A percentile compares a stretch with the other conserved stretches of the same genome.
phyloP scores from a whole-genome alignment of 129 eudicot genomes.

The Helianthus annuus region DNA sequence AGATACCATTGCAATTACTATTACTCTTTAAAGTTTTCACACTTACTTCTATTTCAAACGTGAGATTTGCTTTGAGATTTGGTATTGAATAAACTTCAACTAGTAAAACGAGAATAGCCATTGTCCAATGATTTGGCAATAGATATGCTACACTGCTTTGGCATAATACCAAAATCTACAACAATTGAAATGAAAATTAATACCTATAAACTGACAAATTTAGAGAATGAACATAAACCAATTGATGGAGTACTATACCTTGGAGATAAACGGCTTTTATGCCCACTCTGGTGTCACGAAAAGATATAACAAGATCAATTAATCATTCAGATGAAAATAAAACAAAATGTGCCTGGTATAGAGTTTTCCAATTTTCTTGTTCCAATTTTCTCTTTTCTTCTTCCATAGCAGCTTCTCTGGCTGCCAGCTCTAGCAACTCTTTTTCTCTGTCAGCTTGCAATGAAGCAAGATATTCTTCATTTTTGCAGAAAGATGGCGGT shows the following conservation, averaged over 20 bases:
- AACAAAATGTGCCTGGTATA: no score
- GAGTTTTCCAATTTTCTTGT: constrained; percentile 28
- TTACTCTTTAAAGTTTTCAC: no score
- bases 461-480: constrained; percentile 80
- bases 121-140: constrained; percentile 85
- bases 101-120: constrained; percentile 63
- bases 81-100: constrained; percentile 69
- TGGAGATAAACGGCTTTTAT: no score
- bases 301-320: no score
- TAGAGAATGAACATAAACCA: no score
- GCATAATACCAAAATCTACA: constrained; percentile 64
- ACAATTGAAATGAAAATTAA: constrained; percentile 8
- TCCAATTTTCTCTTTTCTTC: constrained; percentile 55
- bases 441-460: constrained; percentile 93
- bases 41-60: constrained; percentile 66
- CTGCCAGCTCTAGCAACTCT: constrained; percentile 57
- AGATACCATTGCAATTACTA: no score
- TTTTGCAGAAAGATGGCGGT: constrained; percentile 48
- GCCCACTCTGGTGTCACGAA: no score
- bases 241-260: no score
- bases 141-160: constrained; percentile 60
- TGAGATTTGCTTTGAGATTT: constrained; percentile 60
- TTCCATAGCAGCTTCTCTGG: constrained; percentile 63
- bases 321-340: no score
- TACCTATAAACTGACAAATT: neutral